These are phyloP conservation scores for Tulasnella sp. DNA, from an alignment of 768 basidiomycete genomes.

Conservation along the genomic window DNA sequence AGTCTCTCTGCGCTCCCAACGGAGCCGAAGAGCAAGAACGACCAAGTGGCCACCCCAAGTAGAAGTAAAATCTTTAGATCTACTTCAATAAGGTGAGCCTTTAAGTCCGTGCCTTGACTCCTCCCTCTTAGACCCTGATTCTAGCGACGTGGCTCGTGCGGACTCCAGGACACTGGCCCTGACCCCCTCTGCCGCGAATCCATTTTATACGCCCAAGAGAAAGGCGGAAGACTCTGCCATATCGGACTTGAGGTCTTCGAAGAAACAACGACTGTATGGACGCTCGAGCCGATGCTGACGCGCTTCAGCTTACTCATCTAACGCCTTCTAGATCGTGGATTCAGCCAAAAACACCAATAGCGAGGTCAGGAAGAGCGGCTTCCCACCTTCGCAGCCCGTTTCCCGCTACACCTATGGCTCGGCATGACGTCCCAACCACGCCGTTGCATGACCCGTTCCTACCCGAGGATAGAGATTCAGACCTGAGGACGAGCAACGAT, in stretches of 20 bases:
- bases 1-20: background rate
- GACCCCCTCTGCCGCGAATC: background rate
- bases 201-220: background rate
- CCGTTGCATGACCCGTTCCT: background rate
- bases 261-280: background rate
- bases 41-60: too few species aligned
- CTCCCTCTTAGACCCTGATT: background rate
- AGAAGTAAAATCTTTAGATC: too few species aligned
- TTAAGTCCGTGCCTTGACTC: background rate
- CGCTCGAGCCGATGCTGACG: too few species aligned
- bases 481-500: background rate
- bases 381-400: background rate
- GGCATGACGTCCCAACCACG: background rate
- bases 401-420: background rate
- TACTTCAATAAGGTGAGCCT: background rate
- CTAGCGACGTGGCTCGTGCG: background rate
- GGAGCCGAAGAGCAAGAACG: too few species aligned
- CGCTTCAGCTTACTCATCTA: background rate
- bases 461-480: background rate
- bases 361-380: background rate
- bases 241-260: background rate
- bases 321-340: background rate
- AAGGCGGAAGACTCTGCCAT: background rate
- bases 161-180: background rate
- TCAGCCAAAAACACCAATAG: background rate